phyloP scores from a whole-genome alignment of 805 yeast species.

The Jamesozyma jinghongensis region DNA sequence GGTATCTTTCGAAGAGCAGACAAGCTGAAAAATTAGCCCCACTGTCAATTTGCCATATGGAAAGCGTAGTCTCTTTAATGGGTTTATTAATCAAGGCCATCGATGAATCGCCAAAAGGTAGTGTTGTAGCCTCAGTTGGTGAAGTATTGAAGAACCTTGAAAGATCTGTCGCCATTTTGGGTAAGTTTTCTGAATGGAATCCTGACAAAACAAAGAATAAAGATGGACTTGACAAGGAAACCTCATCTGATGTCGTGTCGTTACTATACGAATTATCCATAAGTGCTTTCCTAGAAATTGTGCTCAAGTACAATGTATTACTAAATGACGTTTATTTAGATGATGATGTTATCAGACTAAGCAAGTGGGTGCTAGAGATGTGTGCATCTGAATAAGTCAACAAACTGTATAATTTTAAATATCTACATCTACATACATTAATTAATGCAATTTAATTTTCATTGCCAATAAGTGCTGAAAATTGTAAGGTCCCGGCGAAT shows the following conservation, averaged over 20 bases:
- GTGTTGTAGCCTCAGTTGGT: constrained; percentile 45
- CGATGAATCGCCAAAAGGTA: constrained; percentile 52
- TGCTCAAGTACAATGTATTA: constrained; percentile 52
- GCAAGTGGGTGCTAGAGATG: constrained; percentile 62
- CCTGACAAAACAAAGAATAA: constrained; percentile 6
- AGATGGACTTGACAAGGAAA: constrained; percentile 11
- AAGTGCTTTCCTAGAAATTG: constrained; percentile 54
- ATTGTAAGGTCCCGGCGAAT: too few species aligned
- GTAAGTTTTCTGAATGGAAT: constrained; percentile 36
- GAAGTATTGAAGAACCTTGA: constrained; percentile 54
- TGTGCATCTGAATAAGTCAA: constrained; percentile 9
- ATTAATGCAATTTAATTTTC: not conserved
- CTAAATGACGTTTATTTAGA: constrained; percentile 56
- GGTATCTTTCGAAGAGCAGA: constrained; percentile 30
- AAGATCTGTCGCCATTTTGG: constrained; percentile 46
- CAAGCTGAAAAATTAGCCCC: constrained; percentile 55
- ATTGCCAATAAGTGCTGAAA: too few species aligned
- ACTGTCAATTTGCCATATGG: constrained; percentile 58
- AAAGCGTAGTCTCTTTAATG: constrained; percentile 50
- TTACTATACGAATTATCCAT: constrained; percentile 56
- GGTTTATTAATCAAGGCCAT: constrained; percentile 43
- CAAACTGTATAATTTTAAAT: too few species aligned
- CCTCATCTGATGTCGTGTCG: constrained; percentile 37
- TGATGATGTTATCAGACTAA: constrained; percentile 55
- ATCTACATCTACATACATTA: not conserved